phyloP scores from a whole-genome alignment of 2,329 filamentous ascomycete species.

The Lasiodiplodia citricola region DNA sequence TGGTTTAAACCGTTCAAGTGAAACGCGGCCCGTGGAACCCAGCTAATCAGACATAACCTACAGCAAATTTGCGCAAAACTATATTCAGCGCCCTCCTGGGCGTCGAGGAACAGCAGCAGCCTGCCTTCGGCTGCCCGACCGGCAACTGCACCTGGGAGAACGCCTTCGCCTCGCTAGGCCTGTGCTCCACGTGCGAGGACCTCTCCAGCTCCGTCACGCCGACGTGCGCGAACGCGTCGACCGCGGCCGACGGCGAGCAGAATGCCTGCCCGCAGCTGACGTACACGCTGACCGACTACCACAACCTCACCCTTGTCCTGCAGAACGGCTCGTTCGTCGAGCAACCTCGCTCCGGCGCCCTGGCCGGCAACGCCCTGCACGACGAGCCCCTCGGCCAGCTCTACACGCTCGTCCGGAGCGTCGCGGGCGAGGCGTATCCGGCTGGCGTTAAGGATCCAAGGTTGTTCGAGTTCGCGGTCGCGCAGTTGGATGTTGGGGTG shows the following conservation, averaged over 20 bases:
- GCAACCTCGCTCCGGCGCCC: neutral
- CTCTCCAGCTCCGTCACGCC: slow-evolving; percentile 5
- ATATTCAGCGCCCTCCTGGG: slow-evolving; percentile 23
- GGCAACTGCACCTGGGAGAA: slow-evolving; percentile 27
- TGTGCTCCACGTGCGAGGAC: slow-evolving; percentile 26
- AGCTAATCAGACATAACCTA: neutral
- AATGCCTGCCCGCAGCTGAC: slow-evolving; percentile 2
- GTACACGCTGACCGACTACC: slow-evolving; percentile 5
- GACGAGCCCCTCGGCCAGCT: neutral
- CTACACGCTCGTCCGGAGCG: slow-evolving; percentile 1
- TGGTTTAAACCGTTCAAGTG: too few relatives aligned
- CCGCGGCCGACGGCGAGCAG: neutral
- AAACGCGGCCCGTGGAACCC: too few relatives aligned
- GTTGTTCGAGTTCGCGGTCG: slow-evolving; percentile 4
- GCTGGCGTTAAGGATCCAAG: slow-evolving; percentile 6
- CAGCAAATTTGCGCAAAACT: slow-evolving; percentile 21
- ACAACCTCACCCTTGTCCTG: slow-evolving; percentile 11
- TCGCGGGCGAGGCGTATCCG: neutral
- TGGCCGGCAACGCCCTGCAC: neutral
- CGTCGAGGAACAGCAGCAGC: slow-evolving; percentile 1
- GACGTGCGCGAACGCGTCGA: neutral
- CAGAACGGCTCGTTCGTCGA: slow-evolving; percentile 2
- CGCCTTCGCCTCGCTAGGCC: slow-evolving; percentile 24
- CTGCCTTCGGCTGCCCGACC: slow-evolving; percentile 24
- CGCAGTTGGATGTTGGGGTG: neutral